These are phyloP conservation scores for Xylaria sp. DNA, from an alignment of 2,329 filamentous ascomycete genomes.

Conservation along the genomic window DNA sequence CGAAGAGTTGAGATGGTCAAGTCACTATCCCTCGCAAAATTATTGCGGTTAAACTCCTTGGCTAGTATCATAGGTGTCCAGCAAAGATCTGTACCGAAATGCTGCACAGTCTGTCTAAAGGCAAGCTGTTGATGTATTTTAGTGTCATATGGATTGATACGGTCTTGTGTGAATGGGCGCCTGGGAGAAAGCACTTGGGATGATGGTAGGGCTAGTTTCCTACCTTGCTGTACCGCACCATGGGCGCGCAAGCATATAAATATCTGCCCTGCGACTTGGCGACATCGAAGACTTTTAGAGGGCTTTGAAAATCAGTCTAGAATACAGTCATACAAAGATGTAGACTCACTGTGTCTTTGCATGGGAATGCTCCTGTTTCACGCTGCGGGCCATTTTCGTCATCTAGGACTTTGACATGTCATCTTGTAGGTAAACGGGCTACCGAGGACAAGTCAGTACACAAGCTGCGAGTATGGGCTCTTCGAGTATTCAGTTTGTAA, in stretches of 20 bases:
- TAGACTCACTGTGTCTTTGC: slow-evolving; percentile 35
- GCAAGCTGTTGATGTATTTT: slow-evolving; percentile 51
- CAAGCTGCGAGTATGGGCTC: not conserved
- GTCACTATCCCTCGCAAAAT: slow-evolving; percentile 66
- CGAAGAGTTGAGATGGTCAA: slow-evolving; percentile 62
- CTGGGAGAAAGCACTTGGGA: not conserved
- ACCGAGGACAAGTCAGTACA: not conserved
- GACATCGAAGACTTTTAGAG: slow-evolving; percentile 50
- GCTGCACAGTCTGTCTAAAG: slow-evolving; percentile 69
- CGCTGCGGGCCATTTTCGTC: slow-evolving; percentile 32
- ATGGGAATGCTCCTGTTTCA: slow-evolving; percentile 26
- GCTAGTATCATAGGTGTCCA: slow-evolving; percentile 77
- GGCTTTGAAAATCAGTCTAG: slow-evolving; percentile 38
- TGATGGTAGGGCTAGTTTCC: no score
- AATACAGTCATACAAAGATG: not conserved
- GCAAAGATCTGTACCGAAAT: slow-evolving; percentile 69
- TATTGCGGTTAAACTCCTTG: slow-evolving; percentile 70
- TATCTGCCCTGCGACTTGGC: slow-evolving; percentile 48
- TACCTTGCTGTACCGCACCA: slow-evolving; percentile 43
- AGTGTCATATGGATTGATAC: not conserved
- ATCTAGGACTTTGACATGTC: slow-evolving; percentile 9
- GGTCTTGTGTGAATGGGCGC: not conserved
- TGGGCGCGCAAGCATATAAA: slow-evolving; percentile 55
- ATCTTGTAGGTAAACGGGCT: not conserved
- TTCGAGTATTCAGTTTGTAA: not conserved